Evolutionary conservation across 768 basidiomycete genomes (phyloP), one percentile per base, ranked within the genome.

Genomic region (Russula lepida): DNA sequence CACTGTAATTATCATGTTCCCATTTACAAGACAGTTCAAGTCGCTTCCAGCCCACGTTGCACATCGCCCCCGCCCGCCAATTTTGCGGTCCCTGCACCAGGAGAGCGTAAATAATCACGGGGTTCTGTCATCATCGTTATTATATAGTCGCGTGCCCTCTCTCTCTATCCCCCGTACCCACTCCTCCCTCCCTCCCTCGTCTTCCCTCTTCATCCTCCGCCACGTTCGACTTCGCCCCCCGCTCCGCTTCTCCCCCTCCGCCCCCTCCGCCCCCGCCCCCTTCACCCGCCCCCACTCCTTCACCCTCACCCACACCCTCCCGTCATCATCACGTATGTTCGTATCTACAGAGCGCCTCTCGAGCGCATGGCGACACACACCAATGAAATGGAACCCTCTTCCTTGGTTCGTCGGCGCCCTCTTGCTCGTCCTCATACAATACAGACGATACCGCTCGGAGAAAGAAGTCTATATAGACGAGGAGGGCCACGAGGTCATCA

Each of bases 341-440:
- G 2, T 53, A 6, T 64, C 47, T 4, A 28, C 71, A 86, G 88
- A 81, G 46, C 83, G 79, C 70, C 73, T 95, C 7, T 76, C 88
- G 30, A 79, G 81, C 62, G 89, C 91, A 28, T 93, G 91, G 91
- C 85, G 80, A 6, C 77, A 85, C 68, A 94, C 95, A 0, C 92
- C 92, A 0, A 94, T 89, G 37, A 90, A 85, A 73, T 98, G 95
- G 95, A 95, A 95, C 67, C 95, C 95, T 11, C 81, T 98, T 48
- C 94, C 94, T 17, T 74, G 95, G 58, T 92, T 91, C 12, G 87
- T 94, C 30, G 93, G 93, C 39, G 92, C 92, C 2, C 78, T 93
- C n/a, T 81, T 95, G 32, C 85, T 95, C 35, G 83, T 91, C 64
- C 80, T 81, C 52, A 76, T 92, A 13, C 86, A 90, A 68, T 92